These are phyloP conservation scores for Ceratocystis huliohia DNA, from an alignment of 2,329 filamentous ascomycete species.

Conservation along the genomic window DNA sequence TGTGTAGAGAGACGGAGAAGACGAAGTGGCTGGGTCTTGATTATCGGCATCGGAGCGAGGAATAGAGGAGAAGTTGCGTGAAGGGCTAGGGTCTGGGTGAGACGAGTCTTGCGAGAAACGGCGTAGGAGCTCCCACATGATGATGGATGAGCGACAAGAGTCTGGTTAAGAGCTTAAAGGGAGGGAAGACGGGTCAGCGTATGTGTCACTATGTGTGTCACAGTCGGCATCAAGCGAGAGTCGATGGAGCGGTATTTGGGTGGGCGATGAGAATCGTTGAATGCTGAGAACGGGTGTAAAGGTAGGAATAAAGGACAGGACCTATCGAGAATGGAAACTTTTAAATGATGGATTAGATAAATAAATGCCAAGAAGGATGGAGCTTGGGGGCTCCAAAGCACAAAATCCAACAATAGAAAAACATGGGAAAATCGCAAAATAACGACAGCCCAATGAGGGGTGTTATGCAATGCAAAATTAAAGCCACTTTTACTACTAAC, in stretches of 20 bases:
- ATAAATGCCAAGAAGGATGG: neutral
- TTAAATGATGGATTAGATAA: neutral
- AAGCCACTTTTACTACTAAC: too few relatives aligned
- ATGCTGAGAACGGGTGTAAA: neutral
- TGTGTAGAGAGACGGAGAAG: constrained; percentile 16
- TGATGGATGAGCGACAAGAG: neutral
- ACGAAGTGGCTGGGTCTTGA: constrained; percentile 23
- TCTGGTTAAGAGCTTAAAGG: neutral
- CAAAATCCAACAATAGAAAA: neutral
- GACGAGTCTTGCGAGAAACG: constrained; percentile 19
- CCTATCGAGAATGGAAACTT: neutral
- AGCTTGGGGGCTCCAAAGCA: neutral
- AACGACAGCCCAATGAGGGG: too few relatives aligned
- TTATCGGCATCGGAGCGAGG: constrained; percentile 38
- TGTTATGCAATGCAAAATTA: too few relatives aligned
- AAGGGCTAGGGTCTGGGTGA: neutral
- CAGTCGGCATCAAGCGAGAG: neutral
- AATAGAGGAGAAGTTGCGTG: neutral
- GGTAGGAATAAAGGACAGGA: neutral
- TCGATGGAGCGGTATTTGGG: neutral
- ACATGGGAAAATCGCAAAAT: neutral
- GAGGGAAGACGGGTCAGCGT: neutral
- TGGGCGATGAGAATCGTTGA: neutral
- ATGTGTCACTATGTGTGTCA: neutral
- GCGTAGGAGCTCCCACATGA: constrained; percentile 20